Base-by-base conservation (phyloP, 805 yeast species). In the Saccharomycodes ludwigii region DNA sequence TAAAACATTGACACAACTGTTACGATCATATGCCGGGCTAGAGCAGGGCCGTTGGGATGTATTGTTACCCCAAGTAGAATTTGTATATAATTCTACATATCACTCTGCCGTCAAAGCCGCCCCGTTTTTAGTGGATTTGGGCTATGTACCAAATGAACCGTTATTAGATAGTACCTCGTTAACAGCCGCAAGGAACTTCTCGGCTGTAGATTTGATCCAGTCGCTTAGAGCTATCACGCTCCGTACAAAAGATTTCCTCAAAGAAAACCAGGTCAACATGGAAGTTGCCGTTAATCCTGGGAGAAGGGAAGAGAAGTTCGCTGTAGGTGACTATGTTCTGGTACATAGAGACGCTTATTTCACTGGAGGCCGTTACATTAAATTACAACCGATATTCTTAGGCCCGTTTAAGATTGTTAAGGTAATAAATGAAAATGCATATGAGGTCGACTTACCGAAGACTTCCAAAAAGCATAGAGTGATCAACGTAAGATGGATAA, bases 141-240 rank as follows among this genome's bases (percentile, higher is more conserved):
- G 40, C 3, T 40, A 29, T n/a, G 24, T n/a, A 5, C 40, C 40
- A 9, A 35, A 35, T 19, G 20, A 15, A 21, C 41, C 38, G 6
- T 3, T 17, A 13, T 12, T 34, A 10, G 14, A 23, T 8, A 25
- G 24, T 11, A 19, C 14, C 4, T n/a, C 18, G 9, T 28, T 14
- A 23, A 6, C 22, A 6, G 9, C 16, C 13, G 27, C 30, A 3
- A 26, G 29, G 10, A 10, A 18, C 7, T 16, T 21, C n/a, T 9
- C 9, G 1, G 14, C 25, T 4, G 31, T 22, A 10, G 37, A 37
- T 3, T 13, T 37, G n/a, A 19, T 21, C 5, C 25, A 28, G 14
- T 9, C 20, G 6, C 23, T 28, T 20, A 21, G 27, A n/a, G 25
- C 31, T n/a, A 7, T 32, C 9, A 21, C 24, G 5, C 7, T 26